Base-by-base conservation (phyloP, 208 protist species). In the Tritrichomonas foetus region DNA sequence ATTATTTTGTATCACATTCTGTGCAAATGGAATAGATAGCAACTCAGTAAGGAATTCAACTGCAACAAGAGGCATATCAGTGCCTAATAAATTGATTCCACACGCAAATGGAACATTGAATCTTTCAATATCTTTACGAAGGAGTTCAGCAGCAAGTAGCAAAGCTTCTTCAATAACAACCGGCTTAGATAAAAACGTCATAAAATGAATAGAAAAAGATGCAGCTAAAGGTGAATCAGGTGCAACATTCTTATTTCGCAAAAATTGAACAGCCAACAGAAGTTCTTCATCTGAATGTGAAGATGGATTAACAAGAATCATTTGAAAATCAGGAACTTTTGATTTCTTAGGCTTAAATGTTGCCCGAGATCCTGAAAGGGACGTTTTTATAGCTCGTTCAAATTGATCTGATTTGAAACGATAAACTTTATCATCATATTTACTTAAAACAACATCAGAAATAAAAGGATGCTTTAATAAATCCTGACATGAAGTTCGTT, bases 311-410 rank as follows among this genome's bases (percentile, higher is more conserved):
- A 89, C 27, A 27, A 89, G 57, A 53, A 89, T 57, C 0, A 20
- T 53, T 57, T 89, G 78, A 57, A 57, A 89, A 61, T 89, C 78
- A 89, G 78, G 78, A 57, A 89, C 13, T 16, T 89, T 89, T 27
- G 78, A 89, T 57, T 89, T 89, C 8, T 25, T 25, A 1, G 78
- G 78, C 33, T 89, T 53, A 36, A 89, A 89, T 57, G 41, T 13
- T 57, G 33, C 16, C 16, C 53, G 5, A 16, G 53, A 61, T 22
- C 16, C 16, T 22, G n/a, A 57, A 89, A 89, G 78, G 1, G 78
- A 89, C 3, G 53, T 33, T 16, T 1, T n/a, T 53, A 89, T 89
- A 20, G 78, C 78, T 57, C 57, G 14, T 57, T 89, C 78, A 39
- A 89, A 89, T 57, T 89, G 78, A 9, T 89, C 57, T 0, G 78